A percentile compares a stretch with the other conserved stretches of the same genome.
Evolutionary conservation across 164 flowering plant genomes (phyloP).

Genomic region (Buxus sempervirens): DNA sequence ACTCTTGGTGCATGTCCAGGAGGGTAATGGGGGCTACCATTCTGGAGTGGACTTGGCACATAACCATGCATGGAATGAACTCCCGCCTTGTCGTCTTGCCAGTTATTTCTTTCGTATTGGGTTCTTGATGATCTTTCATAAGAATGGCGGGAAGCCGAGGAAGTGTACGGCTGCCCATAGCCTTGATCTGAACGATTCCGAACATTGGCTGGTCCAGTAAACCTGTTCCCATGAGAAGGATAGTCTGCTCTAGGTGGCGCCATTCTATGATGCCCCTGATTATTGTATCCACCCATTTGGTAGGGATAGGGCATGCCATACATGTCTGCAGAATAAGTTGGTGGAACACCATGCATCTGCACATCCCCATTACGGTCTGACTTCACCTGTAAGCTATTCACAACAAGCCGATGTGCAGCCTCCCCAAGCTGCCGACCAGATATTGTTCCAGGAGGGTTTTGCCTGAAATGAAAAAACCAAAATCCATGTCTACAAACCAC

Average conservation of each 20-base stretch:
- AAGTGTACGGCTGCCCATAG: constrained; percentile 22
- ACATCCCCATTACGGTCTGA: constrained; percentile 25
- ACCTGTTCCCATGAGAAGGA: constrained; percentile 15
- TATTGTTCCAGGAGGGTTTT: constrained; percentile 45
- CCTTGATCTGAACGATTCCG: constrained; percentile 18
- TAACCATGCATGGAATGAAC: constrained; percentile 14
- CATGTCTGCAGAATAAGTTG: constrained; percentile 21
- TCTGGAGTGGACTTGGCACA: constrained; percentile 22
- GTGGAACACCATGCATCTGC: constrained; percentile 26
- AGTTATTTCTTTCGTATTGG: constrained; percentile 23
- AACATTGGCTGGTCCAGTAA: not conserved
- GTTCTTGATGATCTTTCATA: constrained; percentile 18
- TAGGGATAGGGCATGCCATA: constrained; percentile 20
- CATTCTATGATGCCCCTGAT: constrained; percentile 20
- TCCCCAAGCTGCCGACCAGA: constrained; percentile 84
- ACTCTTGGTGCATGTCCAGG: constrained; percentile 19
- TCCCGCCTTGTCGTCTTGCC: constrained; percentile 9
- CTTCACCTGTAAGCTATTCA: constrained; percentile 63
- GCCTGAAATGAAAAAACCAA: constrained; percentile 29
- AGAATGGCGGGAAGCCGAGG: constrained; percentile 19
- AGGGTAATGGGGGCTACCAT: constrained; percentile 22
- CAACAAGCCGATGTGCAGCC: constrained; percentile 81
- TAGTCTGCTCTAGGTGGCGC: constrained; percentile 16
- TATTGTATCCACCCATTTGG: constrained; percentile 22
- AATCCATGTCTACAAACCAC: not conserved